Evolutionary conservation across 1,284 basidiomycete species (phyloP).

Genomic region (Retiboletus fuscus): DNA sequence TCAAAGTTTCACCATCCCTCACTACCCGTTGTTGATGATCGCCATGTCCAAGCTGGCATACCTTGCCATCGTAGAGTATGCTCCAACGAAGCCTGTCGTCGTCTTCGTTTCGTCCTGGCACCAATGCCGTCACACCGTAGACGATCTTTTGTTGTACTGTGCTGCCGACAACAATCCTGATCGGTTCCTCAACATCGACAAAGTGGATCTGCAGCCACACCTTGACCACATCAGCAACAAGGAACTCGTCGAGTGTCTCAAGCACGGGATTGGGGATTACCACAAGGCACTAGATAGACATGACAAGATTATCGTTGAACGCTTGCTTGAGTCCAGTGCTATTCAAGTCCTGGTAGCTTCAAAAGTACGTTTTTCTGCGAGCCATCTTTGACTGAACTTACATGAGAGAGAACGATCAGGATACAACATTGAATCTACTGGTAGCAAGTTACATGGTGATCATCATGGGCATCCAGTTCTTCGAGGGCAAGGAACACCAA

Average conservation of each 20-base stretch:
- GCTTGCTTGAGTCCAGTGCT: constrained; percentile 93
- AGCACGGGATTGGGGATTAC: constrained; percentile 94
- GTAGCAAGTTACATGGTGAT: constrained; percentile 96
- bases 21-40: constrained; percentile 99
- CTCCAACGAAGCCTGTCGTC: constrained; percentile 88
- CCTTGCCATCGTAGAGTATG: constrained; percentile 91
- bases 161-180: constrained; percentile 88
- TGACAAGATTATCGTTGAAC: constrained; percentile 93
- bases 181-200: constrained; percentile 65
- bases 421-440: constrained; percentile 95
- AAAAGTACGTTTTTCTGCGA: constrained; percentile 71
- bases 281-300: constrained; percentile 94
- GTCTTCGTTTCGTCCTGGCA: constrained; percentile 95
- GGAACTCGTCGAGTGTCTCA: constrained; percentile 79
- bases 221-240: constrained; percentile 80
- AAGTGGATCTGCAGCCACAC: constrained; percentile 85
- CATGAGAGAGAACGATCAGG: constrained; percentile 56
- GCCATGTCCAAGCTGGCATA: constrained; percentile 99
- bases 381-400: not conserved
- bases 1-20: constrained; percentile 69
- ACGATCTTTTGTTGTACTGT: constrained; percentile 92
- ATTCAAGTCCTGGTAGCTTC: constrained; percentile 95
- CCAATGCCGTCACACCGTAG: constrained; percentile 93
- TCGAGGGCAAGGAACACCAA: constrained; percentile 53
- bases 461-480: constrained; percentile 97